phyloP scores from a whole-genome alignment of 2,329 filamentous ascomycete species.

The Fonsecaea pugnacius region DNA sequence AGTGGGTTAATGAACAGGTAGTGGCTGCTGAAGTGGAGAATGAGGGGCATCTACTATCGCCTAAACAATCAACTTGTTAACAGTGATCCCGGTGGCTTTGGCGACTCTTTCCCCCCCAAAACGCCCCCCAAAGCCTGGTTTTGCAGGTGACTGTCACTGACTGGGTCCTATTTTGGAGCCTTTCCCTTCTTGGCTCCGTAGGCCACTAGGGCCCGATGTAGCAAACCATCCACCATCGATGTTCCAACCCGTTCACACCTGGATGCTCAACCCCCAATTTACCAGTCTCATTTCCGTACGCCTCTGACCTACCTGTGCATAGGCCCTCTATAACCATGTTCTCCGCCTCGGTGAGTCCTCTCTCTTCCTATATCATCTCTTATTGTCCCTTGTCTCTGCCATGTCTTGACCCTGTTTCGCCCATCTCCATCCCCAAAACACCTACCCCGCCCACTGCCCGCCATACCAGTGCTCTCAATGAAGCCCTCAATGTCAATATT shows the following conservation, averaged over 20 bases:
- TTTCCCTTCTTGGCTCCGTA: constrained; percentile 6
- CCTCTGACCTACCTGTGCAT: constrained; percentile 24
- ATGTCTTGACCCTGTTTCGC: constrained; percentile 19
- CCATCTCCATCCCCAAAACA: constrained; percentile 12
- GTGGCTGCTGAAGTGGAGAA: not conserved
- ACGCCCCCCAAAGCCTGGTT: not conserved
- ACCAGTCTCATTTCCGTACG: constrained; percentile 21
- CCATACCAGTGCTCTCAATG: constrained; percentile 26
- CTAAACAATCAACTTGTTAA: not conserved
- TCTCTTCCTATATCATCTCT: constrained; percentile 20
- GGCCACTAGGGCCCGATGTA: constrained; percentile 3
- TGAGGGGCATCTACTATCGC: not conserved
- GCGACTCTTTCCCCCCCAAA: not conserved
- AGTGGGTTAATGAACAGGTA: not conserved
- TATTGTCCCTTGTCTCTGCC: constrained; percentile 13
- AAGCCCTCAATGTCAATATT: constrained; percentile 33
- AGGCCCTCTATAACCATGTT: constrained; percentile 34
- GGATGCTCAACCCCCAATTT: constrained; percentile 25
- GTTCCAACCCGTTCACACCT: constrained; percentile 24
- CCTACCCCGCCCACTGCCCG: constrained; percentile 20
- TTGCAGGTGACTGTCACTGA: constrained; percentile 1
- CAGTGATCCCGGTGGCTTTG: not conserved
- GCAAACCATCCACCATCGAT: constrained; percentile 12
- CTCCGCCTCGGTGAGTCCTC: constrained; percentile 34
- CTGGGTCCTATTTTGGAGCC: not conserved